These are phyloP conservation scores for Geotrichum reessii DNA, from an alignment of 1,139 yeast species.

Conservation along the genomic window DNA sequence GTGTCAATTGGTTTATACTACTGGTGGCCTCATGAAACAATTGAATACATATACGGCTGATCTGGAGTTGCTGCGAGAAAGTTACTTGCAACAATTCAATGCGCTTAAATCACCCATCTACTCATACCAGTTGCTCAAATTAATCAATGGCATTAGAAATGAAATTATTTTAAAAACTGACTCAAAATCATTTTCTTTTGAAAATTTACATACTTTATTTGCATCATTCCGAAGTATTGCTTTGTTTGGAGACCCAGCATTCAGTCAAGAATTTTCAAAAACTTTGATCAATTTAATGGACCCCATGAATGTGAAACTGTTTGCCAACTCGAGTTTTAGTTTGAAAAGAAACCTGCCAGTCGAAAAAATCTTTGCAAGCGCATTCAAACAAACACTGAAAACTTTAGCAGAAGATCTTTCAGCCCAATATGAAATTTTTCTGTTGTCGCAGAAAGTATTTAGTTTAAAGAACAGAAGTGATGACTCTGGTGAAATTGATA, in stretches of 20 bases:
- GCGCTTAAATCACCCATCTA: slow-evolving; percentile 21
- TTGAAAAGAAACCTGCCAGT: slow-evolving; percentile 5
- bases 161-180: slow-evolving; percentile 24
- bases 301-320: background rate
- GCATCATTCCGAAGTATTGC: slow-evolving; percentile 22
- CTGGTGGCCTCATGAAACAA: slow-evolving; percentile 15
- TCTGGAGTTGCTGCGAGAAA: slow-evolving; percentile 7
- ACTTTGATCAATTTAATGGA: background rate
- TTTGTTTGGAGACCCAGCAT: slow-evolving; percentile 25
- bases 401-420: slow-evolving; percentile 3
- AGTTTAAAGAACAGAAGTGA: background rate
- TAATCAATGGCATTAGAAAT: slow-evolving; percentile 20
- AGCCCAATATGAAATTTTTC: background rate
- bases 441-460: slow-evolving; percentile 3
- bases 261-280: slow-evolving; percentile 19
- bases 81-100: slow-evolving; percentile 15
- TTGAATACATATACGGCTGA: slow-evolving; percentile 6
- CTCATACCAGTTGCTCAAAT: slow-evolving; percentile 18
- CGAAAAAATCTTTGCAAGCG: slow-evolving; percentile 9
- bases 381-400: background rate
- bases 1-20: slow-evolving; percentile 14
- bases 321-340: slow-evolving; percentile 6
- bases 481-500: background rate
- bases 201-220: slow-evolving; percentile 19
- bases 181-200: slow-evolving; percentile 20